Percentiles rank a stretch among this genome's conserved stretches.
These are phyloP conservation scores for Chlamydomonas sp. DNA, from an alignment of 139 green algal genomes.

Conservation along the genomic window DNA sequence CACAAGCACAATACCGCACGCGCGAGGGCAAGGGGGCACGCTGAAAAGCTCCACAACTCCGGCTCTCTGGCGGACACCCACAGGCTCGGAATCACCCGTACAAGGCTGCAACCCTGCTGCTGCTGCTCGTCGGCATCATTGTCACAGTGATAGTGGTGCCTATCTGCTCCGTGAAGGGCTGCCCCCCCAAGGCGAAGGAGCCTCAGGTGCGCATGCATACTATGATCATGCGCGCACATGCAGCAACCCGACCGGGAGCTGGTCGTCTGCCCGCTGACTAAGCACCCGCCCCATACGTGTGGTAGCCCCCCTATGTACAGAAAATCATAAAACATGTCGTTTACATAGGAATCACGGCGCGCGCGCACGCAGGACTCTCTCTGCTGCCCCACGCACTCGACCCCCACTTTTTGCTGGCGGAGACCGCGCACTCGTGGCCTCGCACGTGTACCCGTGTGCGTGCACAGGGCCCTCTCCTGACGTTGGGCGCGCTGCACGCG, in stretches of 20 bases:
- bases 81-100: no score
- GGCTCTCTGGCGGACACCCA: no score
- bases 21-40: no score
- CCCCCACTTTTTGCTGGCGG: background rate
- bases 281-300: background rate
- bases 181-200: background rate
- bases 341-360: no score
- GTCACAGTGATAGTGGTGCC: constrained; percentile 1
- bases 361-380: no score
- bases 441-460: background rate
- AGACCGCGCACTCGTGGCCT: background rate
- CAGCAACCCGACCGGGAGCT: background rate
- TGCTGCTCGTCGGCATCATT: background rate
- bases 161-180: background rate
- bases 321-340: background rate
- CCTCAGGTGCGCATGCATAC: background rate
- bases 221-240: background rate
- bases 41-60: no score
- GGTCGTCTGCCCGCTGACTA: background rate
- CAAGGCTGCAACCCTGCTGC: background rate
- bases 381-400: background rate
- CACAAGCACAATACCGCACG: no score
- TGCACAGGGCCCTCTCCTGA: background rate
- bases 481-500: background rate
- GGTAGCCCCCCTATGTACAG: background rate